These are phyloP conservation scores for Debaryomyces sp. DNA, from an alignment of 1,139 yeast genomes.

Conservation along the genomic window DNA sequence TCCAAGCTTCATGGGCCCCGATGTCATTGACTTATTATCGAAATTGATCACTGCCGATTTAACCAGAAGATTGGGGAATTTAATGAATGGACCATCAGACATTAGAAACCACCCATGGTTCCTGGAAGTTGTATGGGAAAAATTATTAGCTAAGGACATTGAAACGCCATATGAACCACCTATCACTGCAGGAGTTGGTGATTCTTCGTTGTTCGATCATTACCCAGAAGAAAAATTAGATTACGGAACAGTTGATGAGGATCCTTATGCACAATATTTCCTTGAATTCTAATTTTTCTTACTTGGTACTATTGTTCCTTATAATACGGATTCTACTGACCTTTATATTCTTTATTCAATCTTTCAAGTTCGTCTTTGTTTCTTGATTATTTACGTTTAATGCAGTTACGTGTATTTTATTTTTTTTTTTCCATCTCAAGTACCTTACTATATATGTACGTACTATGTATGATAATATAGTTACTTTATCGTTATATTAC, in stretches of 20 bases:
- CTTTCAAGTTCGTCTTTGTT: background rate
- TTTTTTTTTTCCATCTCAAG: background rate
- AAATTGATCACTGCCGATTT: slow-evolving; percentile 58
- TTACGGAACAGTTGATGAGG: slow-evolving; percentile 52
- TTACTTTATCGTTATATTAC: slow-evolving; percentile 1
- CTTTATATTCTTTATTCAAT: background rate
- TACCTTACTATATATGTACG: background rate
- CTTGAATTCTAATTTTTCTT: slow-evolving; percentile 45
- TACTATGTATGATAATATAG: background rate
- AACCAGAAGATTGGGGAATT: slow-evolving; percentile 58
- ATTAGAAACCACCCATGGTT: slow-evolving; percentile 62
- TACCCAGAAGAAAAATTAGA: slow-evolving; percentile 62
- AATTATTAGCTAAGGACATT: slow-evolving; percentile 55
- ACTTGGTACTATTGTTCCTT: background rate
- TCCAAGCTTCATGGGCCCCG: slow-evolving; percentile 54
- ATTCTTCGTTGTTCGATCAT: slow-evolving; percentile 61
- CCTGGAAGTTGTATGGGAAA: slow-evolving; percentile 63
- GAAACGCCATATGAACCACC: slow-evolving; percentile 70
- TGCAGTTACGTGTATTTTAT: slow-evolving; percentile 5
- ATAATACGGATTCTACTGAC: background rate
- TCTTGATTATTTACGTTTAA: background rate
- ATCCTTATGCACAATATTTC: slow-evolving; percentile 53
- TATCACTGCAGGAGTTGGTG: slow-evolving; percentile 63
- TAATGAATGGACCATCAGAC: slow-evolving; percentile 60
- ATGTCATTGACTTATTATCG: slow-evolving; percentile 51